Base-by-base conservation (phyloP, 2,329 filamentous ascomycete genomes). In the Fusarium paranaense region DNA sequence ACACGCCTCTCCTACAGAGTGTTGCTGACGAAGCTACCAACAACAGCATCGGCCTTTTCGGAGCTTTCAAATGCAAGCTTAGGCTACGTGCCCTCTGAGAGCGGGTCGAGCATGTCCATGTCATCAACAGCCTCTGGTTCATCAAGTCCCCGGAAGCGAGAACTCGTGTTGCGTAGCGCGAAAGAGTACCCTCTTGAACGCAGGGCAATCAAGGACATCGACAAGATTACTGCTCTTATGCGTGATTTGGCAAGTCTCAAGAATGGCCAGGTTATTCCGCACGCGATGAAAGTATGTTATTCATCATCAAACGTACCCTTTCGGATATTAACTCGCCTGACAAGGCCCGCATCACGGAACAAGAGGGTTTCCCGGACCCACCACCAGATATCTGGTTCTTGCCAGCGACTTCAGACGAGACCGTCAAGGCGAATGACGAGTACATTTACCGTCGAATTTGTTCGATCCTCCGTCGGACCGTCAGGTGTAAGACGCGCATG, bases 301-400 rank as follows among this genome's bases (percentile, higher is more conserved):
- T 20, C 20, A 11, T 11, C 18, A 14, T 37, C n/a, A 37, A 20
- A 7, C 10, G n/a, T 57, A 20, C 18, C 18, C 9, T 35, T 18
- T 22, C 16, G 20, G 22, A 20, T 27, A 38, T 16, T 58, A 18
- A 27, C 13, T 18, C n/a, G 13, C 8, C 22, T 33, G 4, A 11
- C 35, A 9, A 58, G 35, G 35, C 56, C 14, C 35, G 25, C 18
- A 56, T 67, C n/a, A 52, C 32, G 7, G 52, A 64, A 30, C 32
- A 63, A 32, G 57, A 52, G 8, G 57, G 35, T 35, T 67, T 61
- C 32, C 59, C 62, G 27, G 57, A 68, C 37, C 61, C 47, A 22
- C 66, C 66, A 3, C 40, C 40, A 25, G 66, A 68, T n/a, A 68
- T 61, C 45, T 68, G 56, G 61, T 68, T 68, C 20, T 40, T 64